Evolutionary conservation across 2,329 filamentous ascomycete species (phyloP).

Genomic region (Fusarium nelsonii): DNA sequence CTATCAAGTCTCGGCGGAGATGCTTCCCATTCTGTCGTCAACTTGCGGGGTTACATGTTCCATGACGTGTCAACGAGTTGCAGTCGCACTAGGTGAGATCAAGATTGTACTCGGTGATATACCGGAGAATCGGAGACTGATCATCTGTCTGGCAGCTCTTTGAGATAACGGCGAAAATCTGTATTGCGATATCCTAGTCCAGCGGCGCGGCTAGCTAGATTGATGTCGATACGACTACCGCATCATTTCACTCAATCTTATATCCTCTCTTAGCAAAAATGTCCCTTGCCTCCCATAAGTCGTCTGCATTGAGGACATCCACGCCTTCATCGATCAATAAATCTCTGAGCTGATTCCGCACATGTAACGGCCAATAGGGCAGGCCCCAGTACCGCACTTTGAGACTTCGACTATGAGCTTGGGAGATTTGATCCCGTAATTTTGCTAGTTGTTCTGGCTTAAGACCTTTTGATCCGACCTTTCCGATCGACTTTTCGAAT

Average conservation of each 20-base stretch:
- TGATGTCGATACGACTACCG: background rate
- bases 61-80: constrained; percentile 39
- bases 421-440: constrained; percentile 60
- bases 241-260: constrained; percentile 2
- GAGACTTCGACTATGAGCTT: constrained; percentile 66
- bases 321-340: constrained; percentile 67
- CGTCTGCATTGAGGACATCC: constrained; percentile 72
- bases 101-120: constrained; percentile 45
- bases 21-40: constrained; percentile 32
- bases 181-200: background rate
- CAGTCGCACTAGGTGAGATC: constrained; percentile 20
- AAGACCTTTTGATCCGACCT: constrained; percentile 60
- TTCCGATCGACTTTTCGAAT: constrained; percentile 66
- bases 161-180: constrained; percentile 10
- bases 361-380: constrained; percentile 67
- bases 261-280: constrained; percentile 19
- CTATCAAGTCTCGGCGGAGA: constrained; percentile 34
- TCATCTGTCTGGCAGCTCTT: constrained; percentile 12
- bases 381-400: constrained; percentile 71
- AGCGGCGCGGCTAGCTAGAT: background rate
- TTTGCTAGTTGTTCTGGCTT: constrained; percentile 57
- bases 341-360: constrained; percentile 69
- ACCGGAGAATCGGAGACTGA: constrained; percentile 47
- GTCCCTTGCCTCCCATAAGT: constrained; percentile 58
- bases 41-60: constrained; percentile 45